phyloP scores from a whole-genome alignment of 164 flowering plant species.

The Echeveria elegans region DNA sequence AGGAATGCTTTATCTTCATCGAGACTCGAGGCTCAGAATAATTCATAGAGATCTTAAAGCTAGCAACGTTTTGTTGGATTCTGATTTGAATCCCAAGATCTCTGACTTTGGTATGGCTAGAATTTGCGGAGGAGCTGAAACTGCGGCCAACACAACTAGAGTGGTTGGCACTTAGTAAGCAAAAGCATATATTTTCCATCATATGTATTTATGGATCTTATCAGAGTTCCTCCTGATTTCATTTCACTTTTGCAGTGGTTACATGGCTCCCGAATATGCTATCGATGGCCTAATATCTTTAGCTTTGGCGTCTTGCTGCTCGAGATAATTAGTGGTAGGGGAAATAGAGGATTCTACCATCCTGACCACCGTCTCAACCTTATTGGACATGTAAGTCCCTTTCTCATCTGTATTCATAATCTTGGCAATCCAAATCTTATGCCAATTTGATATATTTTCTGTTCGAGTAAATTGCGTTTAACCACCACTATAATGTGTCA shows the following conservation, averaged over 20 bases:
- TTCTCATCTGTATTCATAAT: background rate
- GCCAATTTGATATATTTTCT: too few species aligned
- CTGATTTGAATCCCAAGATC: conserved; percentile 18
- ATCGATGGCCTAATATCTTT: background rate
- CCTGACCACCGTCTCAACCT: background rate
- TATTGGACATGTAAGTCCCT: background rate
- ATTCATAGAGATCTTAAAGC: background rate
- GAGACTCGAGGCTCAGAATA: conserved; percentile 20
- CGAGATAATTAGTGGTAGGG: conserved; percentile 4
- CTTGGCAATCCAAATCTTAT: background rate
- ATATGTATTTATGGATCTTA: background rate
- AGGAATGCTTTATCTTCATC: conserved; percentile 38
- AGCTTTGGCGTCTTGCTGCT: conserved; percentile 4
- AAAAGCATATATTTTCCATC: too few species aligned
- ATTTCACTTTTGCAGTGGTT: background rate
- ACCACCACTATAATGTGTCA: too few species aligned
- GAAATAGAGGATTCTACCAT: conserved; percentile 1
- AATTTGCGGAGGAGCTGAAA: conserved; percentile 23
- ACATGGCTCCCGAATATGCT: background rate
- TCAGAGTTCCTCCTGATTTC: background rate
- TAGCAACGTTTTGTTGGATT: background rate
- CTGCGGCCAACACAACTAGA: background rate
- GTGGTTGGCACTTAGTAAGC: background rate
- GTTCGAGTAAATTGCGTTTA: too few species aligned
- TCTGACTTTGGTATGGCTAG: conserved; percentile 35